These are phyloP conservation scores for Colletotrichum horii DNA, from an alignment of 2,329 filamentous ascomycete species.

Conservation along the genomic window DNA sequence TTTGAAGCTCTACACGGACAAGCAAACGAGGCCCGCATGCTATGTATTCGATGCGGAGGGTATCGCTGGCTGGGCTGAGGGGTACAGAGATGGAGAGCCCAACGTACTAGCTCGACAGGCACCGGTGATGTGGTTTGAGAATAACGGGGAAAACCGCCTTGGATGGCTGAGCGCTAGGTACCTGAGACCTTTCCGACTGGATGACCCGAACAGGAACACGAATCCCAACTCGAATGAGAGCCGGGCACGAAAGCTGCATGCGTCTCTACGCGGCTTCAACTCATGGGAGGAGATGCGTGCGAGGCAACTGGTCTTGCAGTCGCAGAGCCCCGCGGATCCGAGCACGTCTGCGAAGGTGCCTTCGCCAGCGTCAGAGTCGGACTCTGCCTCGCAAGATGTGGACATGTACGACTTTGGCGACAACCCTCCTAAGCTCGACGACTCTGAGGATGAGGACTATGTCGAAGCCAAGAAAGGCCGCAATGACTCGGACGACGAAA, in stretches of 20 bases:
- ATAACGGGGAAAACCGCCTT: slow-evolving; percentile 18
- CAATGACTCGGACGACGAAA: slow-evolving; percentile 3
- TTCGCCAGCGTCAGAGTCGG: slow-evolving; percentile 11
- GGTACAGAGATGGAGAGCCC: slow-evolving; percentile 18
- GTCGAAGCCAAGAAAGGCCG: background rate
- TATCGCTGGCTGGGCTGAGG: slow-evolving; percentile 22
- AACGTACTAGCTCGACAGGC: slow-evolving; percentile 15
- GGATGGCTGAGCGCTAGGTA: slow-evolving; percentile 9
- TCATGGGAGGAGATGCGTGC: slow-evolving; percentile 16
- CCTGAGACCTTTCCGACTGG: slow-evolving; percentile 4
- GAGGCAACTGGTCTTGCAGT: background rate
- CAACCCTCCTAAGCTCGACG: slow-evolving; percentile 24
- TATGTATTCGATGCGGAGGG: slow-evolving; percentile 16
- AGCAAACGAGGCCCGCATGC: slow-evolving; percentile 6
- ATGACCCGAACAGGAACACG: slow-evolving; percentile 8
- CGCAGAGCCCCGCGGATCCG: background rate
- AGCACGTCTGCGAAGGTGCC: background rate
- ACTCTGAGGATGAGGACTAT: slow-evolving; percentile 17
- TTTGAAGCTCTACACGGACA: background rate
- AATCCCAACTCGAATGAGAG: slow-evolving; percentile 1
- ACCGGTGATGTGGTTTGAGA: slow-evolving; percentile 24
- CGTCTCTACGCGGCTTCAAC: slow-evolving; percentile 5
- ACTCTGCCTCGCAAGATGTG: background rate
- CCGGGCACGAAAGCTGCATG: slow-evolving; percentile 5
- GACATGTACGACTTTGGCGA: slow-evolving; percentile 19